Conservation (phyloP, 257 asterid genomes). For the Forsythia suspensa region DNA sequence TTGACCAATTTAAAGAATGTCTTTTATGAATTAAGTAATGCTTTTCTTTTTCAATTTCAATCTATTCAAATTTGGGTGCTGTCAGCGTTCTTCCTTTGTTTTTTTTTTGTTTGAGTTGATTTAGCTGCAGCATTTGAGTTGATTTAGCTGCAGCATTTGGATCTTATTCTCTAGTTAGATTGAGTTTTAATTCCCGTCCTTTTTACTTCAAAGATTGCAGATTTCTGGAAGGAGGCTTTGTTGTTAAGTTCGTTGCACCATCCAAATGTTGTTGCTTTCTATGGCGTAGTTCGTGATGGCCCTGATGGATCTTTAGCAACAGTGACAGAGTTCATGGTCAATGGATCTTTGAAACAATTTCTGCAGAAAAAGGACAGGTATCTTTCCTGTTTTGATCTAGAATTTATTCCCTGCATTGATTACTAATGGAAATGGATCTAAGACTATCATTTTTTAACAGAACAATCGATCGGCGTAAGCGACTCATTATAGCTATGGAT, state of each 20-base stretch:
- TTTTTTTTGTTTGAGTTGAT: neutral
- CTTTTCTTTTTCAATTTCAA: neutral
- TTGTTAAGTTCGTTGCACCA: conserved; percentile 94
- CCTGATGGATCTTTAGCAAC: conserved; percentile 94
- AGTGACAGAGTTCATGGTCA: conserved; percentile 96
- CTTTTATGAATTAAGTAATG: no score
- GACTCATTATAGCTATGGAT: conserved; percentile 89
- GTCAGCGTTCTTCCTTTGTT: neutral
- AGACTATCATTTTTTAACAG: conserved; percentile 41
- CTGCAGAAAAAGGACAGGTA: conserved; percentile 89
- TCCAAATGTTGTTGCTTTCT: conserved; percentile 97
- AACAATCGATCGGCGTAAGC: conserved; percentile 91
- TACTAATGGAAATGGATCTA: neutral
- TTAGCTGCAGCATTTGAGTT: neutral
- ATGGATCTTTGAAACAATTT: conserved; percentile 89
- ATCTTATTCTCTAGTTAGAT: conserved; percentile 10
- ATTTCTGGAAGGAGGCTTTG: conserved; percentile 98
- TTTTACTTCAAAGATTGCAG: conserved; percentile 65
- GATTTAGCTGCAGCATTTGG: conserved; percentile 3
- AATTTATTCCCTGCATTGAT: neutral
- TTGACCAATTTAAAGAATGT: no score
- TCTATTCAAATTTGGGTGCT: neutral
- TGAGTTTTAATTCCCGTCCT: conserved; percentile 11
- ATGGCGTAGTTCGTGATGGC: conserved; percentile 95
- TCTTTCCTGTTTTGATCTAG: neutral